phyloP scores from a whole-genome alignment of 441 rosid species.

The Gossypium aridum region DNA sequence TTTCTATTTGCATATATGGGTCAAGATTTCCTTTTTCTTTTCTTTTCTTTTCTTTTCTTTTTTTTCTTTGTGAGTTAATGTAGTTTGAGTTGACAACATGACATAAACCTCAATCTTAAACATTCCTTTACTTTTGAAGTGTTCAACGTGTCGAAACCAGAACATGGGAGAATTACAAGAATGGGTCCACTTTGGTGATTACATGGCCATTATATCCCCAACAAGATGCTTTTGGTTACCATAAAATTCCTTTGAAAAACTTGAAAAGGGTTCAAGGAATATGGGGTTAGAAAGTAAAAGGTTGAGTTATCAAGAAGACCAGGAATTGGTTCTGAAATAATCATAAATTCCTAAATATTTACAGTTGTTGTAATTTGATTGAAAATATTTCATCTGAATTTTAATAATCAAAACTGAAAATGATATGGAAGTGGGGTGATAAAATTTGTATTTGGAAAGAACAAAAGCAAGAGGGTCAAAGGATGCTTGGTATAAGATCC shows the following conservation, averaged over 20 bases:
- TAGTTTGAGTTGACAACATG: conserved; percentile 4
- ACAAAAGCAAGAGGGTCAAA: background rate
- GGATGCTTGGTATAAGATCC: background rate
- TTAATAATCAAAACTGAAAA: no score
- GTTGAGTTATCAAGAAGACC: background rate
- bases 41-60: background rate
- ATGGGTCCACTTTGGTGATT: background rate
- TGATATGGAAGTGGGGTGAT: no score
- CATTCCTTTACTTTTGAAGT: background rate
- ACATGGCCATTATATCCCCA: background rate
- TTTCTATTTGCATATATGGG: background rate
- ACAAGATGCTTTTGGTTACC: background rate
- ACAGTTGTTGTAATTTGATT: background rate
- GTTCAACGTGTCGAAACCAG: conserved; percentile 3
- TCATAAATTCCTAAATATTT: background rate
- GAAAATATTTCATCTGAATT: no score
- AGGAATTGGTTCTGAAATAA: background rate
- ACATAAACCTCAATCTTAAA: conserved; percentile 4
- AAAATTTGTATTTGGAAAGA: no score
- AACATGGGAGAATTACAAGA: background rate
- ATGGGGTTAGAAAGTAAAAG: background rate
- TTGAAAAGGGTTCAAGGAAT: background rate
- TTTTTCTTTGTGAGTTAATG: background rate
- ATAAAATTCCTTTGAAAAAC: background rate
- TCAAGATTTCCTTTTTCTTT: background rate